Conservation (phyloP, 139 green algal genomes). For the Auxenochlorella pyrenoidosa region DNA sequence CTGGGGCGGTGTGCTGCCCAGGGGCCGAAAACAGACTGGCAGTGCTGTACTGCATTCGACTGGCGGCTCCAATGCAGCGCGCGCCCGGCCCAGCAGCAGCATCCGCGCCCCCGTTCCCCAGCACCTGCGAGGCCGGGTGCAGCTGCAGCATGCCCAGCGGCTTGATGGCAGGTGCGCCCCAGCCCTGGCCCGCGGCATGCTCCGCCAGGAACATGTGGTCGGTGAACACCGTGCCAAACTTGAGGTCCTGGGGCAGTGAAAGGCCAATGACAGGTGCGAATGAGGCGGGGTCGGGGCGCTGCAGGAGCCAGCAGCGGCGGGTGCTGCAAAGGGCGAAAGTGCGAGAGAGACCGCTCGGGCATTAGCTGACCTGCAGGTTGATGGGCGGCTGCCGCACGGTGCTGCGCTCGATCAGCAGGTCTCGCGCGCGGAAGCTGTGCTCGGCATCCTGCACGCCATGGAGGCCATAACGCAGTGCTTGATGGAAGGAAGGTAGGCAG, state of each 20-base stretch:
- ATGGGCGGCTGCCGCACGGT: conserved; percentile 20
- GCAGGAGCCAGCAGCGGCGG: background rate
- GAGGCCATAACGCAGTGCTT: background rate
- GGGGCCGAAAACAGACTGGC: too few species aligned
- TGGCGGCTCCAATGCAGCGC: background rate
- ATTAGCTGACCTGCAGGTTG: conserved; percentile 11
- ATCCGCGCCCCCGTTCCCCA: background rate
- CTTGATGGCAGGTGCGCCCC: conserved; percentile 67
- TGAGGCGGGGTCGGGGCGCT: background rate
- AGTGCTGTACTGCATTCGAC: background rate
- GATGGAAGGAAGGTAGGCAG: background rate
- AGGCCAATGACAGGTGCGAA: background rate
- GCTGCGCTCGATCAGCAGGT: conserved; percentile 32
- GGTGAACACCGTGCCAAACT: conserved; percentile 71
- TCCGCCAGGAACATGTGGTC: conserved; percentile 82
- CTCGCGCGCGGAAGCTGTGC: conserved; percentile 8
- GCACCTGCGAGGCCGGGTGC: conserved; percentile 73
- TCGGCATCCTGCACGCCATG: background rate
- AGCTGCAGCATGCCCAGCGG: conserved; percentile 65
- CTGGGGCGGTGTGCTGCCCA: background rate
- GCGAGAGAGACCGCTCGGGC: too few species aligned
- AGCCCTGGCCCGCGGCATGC: conserved; percentile 65
- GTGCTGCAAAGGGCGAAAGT: background rate
- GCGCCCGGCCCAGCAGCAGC: background rate
- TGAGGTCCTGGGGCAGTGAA: conserved; percentile 44